A percentile compares a stretch with the other conserved stretches of the same genome.
Evolutionary conservation across 192 early-diverging fungal species (phyloP).

Genomic region (Coemansia sp.): DNA sequence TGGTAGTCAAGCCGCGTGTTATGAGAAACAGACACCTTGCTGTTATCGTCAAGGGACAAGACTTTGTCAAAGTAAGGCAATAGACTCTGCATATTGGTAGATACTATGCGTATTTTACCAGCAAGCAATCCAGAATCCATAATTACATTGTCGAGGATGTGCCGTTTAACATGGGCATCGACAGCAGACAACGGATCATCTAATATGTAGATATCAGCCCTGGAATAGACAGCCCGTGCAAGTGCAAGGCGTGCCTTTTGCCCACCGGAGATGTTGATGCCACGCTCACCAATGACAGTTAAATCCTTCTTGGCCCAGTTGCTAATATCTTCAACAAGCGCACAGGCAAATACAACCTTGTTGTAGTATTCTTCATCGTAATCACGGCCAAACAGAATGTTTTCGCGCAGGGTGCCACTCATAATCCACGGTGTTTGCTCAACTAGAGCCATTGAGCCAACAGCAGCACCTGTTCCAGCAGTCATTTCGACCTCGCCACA

Average conservation of each 20-base stretch:
- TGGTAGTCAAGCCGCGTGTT: conserved; percentile 11
- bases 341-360: conserved; percentile 58
- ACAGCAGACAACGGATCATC: conserved; percentile 88
- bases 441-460: conserved; percentile 70
- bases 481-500: conserved; percentile 73
- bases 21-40: neutral
- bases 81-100: conserved; percentile 76
- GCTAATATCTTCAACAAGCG: conserved; percentile 56
- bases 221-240: conserved; percentile 20
- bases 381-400: conserved; percentile 18
- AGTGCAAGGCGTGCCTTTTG: conserved; percentile 17
- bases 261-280: conserved; percentile 25
- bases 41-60: conserved; percentile 67
- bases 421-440: conserved; percentile 78
- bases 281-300: conserved; percentile 41
- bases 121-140: conserved; percentile 16
- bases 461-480: conserved; percentile 48
- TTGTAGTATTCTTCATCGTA: conserved; percentile 37
- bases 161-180: conserved; percentile 66
- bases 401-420: conserved; percentile 14
- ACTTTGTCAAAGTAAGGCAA: conserved; percentile 73
- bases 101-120: conserved; percentile 67
- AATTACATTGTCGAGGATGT: conserved; percentile 53
- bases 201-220: conserved; percentile 51
- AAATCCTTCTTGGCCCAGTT: conserved; percentile 51